Evolutionary conservation across 805 yeast genomes (phyloP).

Genomic region (Cyberlindnera americana): DNA sequence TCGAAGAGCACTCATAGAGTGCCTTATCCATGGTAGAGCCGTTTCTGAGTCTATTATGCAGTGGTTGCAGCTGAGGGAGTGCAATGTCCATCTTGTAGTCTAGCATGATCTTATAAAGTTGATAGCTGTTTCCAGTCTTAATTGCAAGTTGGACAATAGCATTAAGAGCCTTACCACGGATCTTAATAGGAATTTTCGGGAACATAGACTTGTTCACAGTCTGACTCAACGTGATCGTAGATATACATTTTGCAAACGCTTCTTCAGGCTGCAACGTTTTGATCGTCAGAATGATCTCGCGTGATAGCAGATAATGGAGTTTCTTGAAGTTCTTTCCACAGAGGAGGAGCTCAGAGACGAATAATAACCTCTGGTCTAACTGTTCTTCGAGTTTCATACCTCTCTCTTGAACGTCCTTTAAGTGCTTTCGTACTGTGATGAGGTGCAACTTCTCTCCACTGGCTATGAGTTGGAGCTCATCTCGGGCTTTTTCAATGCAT

Average conservation of each 20-base stretch:
- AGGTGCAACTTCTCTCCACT: background rate
- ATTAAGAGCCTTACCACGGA: background rate
- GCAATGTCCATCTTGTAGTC: conserved; percentile 1
- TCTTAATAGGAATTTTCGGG: background rate
- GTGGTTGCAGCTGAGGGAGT: background rate
- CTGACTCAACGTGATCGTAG: background rate
- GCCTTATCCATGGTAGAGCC: background rate
- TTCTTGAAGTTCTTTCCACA: background rate
- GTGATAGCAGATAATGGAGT: background rate
- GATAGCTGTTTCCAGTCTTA: background rate
- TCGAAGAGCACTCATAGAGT: conserved; percentile 6
- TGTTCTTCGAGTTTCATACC: background rate
- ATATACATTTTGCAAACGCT: background rate
- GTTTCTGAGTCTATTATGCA: conserved; percentile 2
- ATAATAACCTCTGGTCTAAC: background rate
- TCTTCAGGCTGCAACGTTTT: background rate
- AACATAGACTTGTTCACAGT: background rate
- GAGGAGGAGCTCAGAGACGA: background rate
- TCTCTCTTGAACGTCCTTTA: background rate
- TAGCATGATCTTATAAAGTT: conserved; percentile 1
- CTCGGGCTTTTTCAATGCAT: background rate
- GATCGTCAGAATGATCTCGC: background rate
- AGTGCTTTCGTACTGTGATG: conserved; percentile 1
- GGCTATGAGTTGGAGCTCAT: background rate
- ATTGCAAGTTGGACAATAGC: background rate